phyloP scores from a whole-genome alignment of 371 early-diverging fungal genomes.

The Lichtheimia corymbifera region DNA sequence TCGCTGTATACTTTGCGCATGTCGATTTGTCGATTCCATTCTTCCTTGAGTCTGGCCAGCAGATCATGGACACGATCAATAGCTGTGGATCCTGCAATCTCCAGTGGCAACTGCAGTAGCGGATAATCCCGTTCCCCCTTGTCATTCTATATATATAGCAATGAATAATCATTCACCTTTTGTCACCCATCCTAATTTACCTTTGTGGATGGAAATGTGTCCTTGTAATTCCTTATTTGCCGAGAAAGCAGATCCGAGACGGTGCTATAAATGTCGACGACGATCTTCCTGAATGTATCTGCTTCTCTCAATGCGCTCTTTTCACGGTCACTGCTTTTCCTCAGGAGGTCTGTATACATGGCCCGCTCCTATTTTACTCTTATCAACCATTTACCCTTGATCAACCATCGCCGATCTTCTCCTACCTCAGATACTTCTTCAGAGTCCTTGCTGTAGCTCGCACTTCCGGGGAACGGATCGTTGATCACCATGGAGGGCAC shows the following conservation, averaged over 20 bases:
- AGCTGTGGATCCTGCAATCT: constrained; percentile 34
- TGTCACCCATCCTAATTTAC: background rate
- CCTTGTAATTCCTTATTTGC: constrained; percentile 23
- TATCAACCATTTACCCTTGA: background rate
- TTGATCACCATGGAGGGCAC: constrained; percentile 27
- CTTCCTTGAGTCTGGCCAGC: constrained; percentile 38
- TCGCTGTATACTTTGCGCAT: constrained; percentile 26
- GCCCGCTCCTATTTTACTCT: constrained; percentile 19
- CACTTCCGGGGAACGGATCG: constrained; percentile 21
- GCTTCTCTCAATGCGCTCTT: constrained; percentile 24
- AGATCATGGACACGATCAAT: constrained; percentile 30
- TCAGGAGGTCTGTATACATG: constrained; percentile 27
- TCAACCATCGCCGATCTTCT: background rate
- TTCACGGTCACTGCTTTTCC: constrained; percentile 32
- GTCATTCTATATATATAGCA: background rate
- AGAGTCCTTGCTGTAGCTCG: constrained; percentile 11
- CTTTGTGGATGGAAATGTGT: constrained; percentile 6
- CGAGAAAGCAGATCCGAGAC: constrained; percentile 8
- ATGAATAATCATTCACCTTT: background rate
- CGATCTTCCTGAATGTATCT: constrained; percentile 22
- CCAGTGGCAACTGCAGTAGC: constrained; percentile 29
- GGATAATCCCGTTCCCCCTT: constrained; percentile 16
- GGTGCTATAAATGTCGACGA: constrained; percentile 29
- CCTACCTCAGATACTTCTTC: constrained; percentile 5
- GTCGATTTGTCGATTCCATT: constrained; percentile 38